These are phyloP conservation scores for Wickerhamomyces sydowiorum DNA, from an alignment of 805 yeast genomes.

Conservation along the genomic window DNA sequence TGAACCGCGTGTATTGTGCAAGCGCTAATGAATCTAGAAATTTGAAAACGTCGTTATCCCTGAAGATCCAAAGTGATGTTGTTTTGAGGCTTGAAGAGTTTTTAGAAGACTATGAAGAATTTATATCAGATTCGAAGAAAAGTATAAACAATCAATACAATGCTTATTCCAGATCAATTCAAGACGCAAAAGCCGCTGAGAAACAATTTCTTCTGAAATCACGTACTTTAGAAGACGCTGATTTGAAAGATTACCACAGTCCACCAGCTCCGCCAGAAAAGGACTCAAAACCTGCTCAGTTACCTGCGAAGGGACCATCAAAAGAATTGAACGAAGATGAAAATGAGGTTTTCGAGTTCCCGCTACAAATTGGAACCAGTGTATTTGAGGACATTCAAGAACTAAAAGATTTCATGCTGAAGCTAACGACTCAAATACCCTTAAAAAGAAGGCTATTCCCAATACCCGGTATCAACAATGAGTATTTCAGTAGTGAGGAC, in stretches of 20 bases:
- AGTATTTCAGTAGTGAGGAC: constrained; percentile 24
- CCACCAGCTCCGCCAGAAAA: neutral
- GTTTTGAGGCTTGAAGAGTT: constrained; percentile 14
- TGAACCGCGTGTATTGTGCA: neutral
- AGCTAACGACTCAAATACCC: constrained; percentile 13
- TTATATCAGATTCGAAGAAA: constrained; percentile 6
- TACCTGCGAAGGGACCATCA: neutral
- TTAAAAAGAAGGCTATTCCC: constrained; percentile 22
- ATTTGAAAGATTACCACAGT: neutral
- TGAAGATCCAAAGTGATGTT: constrained; percentile 12
- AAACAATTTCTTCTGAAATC: constrained; percentile 10
- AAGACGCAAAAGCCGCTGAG: constrained; percentile 5
- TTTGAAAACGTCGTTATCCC: constrained; percentile 2
- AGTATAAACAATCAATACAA: constrained; percentile 6
- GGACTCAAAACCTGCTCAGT: neutral
- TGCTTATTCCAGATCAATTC: constrained; percentile 7
- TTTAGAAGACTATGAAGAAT: constrained; percentile 16
- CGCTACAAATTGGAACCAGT: constrained; percentile 16
- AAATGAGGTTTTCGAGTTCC: constrained; percentile 19
- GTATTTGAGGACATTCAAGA: constrained; percentile 9
- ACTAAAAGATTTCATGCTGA: constrained; percentile 6
- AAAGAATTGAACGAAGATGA: constrained; percentile 6
- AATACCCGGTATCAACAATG: constrained; percentile 23
- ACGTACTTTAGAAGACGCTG: constrained; percentile 11
- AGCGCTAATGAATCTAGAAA: neutral